Evolutionary conservation across 2,329 filamentous ascomycete genomes (phyloP).

Genomic region (Alternaria viburni): DNA sequence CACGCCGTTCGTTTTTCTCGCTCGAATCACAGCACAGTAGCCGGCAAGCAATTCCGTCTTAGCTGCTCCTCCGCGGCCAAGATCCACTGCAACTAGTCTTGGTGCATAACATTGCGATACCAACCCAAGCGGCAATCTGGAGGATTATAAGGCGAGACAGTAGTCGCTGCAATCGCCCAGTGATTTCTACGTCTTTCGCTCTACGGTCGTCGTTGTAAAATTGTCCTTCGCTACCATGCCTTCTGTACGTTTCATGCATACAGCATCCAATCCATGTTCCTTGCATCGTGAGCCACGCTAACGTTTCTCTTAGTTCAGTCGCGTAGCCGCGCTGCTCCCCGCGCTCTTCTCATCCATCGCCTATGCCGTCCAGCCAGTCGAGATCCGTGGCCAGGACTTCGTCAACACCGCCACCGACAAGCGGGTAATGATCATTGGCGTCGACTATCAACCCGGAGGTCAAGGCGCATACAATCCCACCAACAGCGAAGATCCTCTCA

Average conservation of each 20-base stretch:
- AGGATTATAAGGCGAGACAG: constrained; percentile 5
- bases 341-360: constrained; percentile 52
- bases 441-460: constrained; percentile 68
- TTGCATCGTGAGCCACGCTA: constrained; percentile 10
- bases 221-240: constrained; percentile 14
- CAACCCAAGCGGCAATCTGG: neutral
- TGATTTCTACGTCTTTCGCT: neutral
- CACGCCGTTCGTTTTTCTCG: constrained; percentile 1
- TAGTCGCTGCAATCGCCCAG: neutral
- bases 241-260: constrained; percentile 4
- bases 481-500: constrained; percentile 61
- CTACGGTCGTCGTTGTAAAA: constrained; percentile 2
- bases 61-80: constrained; percentile 13
- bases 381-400: constrained; percentile 66
- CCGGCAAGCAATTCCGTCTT: constrained; percentile 14
- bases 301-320: constrained; percentile 30
- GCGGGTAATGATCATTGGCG: constrained; percentile 67
- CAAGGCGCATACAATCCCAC: constrained; percentile 62
- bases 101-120: constrained; percentile 14
- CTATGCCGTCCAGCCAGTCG: constrained; percentile 62
- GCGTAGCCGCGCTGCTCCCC: constrained; percentile 33
- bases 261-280: constrained; percentile 3
- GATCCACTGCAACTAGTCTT: constrained; percentile 13
- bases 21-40: constrained; percentile 10
- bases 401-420: constrained; percentile 64